These are phyloP conservation scores for Xylaria sp. DNA, from an alignment of 2,329 filamentous ascomycete species.

Conservation along the genomic window DNA sequence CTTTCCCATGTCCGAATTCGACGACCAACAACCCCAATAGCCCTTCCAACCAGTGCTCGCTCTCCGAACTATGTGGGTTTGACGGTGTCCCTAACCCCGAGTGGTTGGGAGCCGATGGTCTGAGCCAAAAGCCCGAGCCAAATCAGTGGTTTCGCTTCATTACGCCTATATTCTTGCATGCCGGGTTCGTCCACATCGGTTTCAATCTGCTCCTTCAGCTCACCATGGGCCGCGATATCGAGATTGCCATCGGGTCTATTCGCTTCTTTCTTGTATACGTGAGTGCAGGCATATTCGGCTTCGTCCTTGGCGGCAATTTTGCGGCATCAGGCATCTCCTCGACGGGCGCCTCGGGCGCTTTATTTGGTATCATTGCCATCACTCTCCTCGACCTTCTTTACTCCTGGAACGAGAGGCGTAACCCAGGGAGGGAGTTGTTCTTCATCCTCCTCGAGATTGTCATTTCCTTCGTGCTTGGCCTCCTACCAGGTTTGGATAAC, in stretches of 20 bases:
- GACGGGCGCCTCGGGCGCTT: constrained; percentile 86
- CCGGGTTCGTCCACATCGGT: constrained; percentile 90
- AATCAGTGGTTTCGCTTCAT: constrained; percentile 99
- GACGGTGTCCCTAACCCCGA: constrained; percentile 75
- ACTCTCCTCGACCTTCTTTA: constrained; percentile 90
- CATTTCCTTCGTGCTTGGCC: constrained; percentile 90
- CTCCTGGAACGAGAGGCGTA: constrained; percentile 83
- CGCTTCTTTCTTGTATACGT: constrained; percentile 93
- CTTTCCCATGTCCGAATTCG: constrained; percentile 84
- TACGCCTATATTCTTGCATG: constrained; percentile 92
- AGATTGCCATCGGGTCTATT: constrained; percentile 85
- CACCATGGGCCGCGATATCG: constrained; percentile 91
- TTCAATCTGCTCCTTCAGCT: constrained; percentile 95
- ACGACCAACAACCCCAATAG: constrained; percentile 66
- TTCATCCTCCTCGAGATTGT: constrained; percentile 87
- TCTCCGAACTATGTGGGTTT: constrained; percentile 87
- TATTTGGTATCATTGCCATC: constrained; percentile 93
- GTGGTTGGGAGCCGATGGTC: constrained; percentile 57
- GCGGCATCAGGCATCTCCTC: constrained; percentile 83
- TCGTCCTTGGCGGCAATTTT: constrained; percentile 94
- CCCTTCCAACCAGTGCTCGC: constrained; percentile 69
- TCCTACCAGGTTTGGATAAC: constrained; percentile 94
- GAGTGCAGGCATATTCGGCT: constrained; percentile 91
- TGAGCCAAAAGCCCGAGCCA: constrained; percentile 69
- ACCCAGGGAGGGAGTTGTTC: constrained; percentile 83